Evolutionary conservation across 148 eudicot species (phyloP).

Genomic region (Silene uniflora): DNA sequence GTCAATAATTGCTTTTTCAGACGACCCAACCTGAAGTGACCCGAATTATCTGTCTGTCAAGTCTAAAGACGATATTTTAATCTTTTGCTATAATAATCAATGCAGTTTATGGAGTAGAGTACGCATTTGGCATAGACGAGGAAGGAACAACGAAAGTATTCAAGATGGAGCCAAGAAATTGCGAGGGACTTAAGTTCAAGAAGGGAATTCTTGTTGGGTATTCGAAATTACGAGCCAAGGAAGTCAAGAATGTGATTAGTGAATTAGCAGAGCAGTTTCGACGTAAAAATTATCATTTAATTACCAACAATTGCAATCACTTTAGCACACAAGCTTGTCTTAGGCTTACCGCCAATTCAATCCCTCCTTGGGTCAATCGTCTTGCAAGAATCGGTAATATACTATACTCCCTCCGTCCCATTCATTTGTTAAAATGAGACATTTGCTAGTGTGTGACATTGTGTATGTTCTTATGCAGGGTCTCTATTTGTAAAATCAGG

Average conservation of each 20-base stretch:
- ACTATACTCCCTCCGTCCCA: no score
- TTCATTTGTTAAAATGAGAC: no score
- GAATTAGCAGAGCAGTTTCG: constrained; percentile 37
- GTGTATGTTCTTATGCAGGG: constrained; percentile 29
- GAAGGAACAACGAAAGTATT: constrained; percentile 40
- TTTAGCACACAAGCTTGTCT: constrained; percentile 51
- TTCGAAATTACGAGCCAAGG: constrained; percentile 29
- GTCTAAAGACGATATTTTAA: no score
- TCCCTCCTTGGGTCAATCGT: constrained; percentile 66
- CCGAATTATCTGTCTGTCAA: no score
- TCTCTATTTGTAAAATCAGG: constrained; percentile 43
- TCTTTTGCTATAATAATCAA: no score
- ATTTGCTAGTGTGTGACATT: no score
- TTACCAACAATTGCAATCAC: constrained; percentile 64
- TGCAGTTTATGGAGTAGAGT: constrained; percentile 58
- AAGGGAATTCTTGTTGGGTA: constrained; percentile 47
- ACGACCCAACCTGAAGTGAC: no score
- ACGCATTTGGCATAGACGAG: constrained; percentile 62
- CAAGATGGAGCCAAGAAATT: constrained; percentile 50
- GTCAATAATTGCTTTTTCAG: no score
- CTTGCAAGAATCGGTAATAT: constrained; percentile 46
- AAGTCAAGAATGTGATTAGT: constrained; percentile 48
- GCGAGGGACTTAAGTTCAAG: constrained; percentile 51
- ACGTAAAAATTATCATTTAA: constrained; percentile 48
- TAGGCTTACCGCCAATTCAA: constrained; percentile 51